Percentiles rank a stretch among this genome's conserved stretches.
Evolutionary conservation across 2,329 filamentous ascomycete genomes (phyloP).

Genomic region (Tolypocladium guangdongense): DNA sequence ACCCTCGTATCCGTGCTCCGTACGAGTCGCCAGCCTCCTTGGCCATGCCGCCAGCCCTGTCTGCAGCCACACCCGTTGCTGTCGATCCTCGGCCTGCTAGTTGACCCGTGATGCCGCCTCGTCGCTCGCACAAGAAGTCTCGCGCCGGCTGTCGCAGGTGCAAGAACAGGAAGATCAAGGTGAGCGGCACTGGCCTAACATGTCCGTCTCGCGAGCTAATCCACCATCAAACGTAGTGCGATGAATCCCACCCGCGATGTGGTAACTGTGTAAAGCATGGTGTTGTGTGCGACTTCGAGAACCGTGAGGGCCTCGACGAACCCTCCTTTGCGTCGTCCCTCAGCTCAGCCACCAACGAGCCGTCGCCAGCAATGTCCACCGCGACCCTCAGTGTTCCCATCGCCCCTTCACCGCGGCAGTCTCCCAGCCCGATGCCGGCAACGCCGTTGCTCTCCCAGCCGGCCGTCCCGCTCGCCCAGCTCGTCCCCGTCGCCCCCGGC

Average conservation of each 20-base stretch:
- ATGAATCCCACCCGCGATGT: slow-evolving; percentile 54
- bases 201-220: not conserved
- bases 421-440: not conserved
- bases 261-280: slow-evolving; percentile 58
- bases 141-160: slow-evolving; percentile 55
- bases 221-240: slow-evolving; percentile 35
- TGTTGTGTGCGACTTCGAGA: slow-evolving; percentile 54
- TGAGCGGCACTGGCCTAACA: slow-evolving; percentile 17
- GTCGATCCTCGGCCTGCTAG: slow-evolving; percentile 9
- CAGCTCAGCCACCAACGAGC: not conserved
- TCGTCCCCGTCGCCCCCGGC: slow-evolving; percentile 12
- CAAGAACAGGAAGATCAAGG: slow-evolving; percentile 61
- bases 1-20: not conserved
- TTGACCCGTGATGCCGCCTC: slow-evolving; percentile 43
- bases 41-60: slow-evolving; percentile 14
- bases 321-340: slow-evolving; percentile 27
- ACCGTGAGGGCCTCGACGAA: slow-evolving; percentile 34
- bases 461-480: slow-evolving; percentile 10
- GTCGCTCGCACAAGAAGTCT: slow-evolving; percentile 60
- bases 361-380: slow-evolving; percentile 6
- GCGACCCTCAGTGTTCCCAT: slow-evolving; percentile 11
- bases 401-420: slow-evolving; percentile 6
- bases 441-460: not conserved
- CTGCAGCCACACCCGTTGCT: slow-evolving; percentile 13
- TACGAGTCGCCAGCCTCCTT: slow-evolving; percentile 1